Evolutionary conservation across 2,329 filamentous ascomycete genomes (phyloP), one percentile per base, ranked within the genome.

Genomic region (Sphaerulina populicola): DNA sequence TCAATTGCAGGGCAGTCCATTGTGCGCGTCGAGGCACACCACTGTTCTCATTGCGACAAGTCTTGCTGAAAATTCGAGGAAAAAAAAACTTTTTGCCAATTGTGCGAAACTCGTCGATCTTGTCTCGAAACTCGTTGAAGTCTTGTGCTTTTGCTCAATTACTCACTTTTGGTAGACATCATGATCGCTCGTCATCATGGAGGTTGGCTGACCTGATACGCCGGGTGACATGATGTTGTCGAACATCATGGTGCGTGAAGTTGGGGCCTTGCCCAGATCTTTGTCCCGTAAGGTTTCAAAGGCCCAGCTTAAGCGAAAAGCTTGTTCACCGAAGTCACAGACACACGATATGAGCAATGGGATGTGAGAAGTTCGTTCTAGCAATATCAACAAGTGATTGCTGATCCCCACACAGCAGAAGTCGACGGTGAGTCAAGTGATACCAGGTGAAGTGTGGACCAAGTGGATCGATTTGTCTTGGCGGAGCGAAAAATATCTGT

Each of bases 101-200:
- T 10, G 10, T n/a, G 31, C 10, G 30, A 7, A 23, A 14, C 1
- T 15, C 23, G 18, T 33, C 37, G 33, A 6, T 44, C n/a, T n/a
- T 35, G 31, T 35, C 31, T 10, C 31, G 10, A 35, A n/a, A 11
- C 31, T n/a, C 10, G 6, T 35, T 4, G 8, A 11, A n/a, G 2
- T 35, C 12, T n/a, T 35, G 12, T 35, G 31, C 31, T 35, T 35
- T 35, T 35, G 10, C 10, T 35, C 12, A 7, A 6, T 18, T 27
- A 58, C 62, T 57, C 47, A 64, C 62, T 64, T 64, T 46, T 63
- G 60, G 53, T 64, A 64, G 15, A 62, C 63, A 57, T 64, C 60
- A 52, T 61, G 56, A 42, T 58, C 53, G 33, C 42, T 50, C 49
- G 56, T 49, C 58, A 60, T 60, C 48, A 57, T 57, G 53, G 50